Conservation (phyloP, 306 rosid species). For the Casuarina glauca region DNA sequence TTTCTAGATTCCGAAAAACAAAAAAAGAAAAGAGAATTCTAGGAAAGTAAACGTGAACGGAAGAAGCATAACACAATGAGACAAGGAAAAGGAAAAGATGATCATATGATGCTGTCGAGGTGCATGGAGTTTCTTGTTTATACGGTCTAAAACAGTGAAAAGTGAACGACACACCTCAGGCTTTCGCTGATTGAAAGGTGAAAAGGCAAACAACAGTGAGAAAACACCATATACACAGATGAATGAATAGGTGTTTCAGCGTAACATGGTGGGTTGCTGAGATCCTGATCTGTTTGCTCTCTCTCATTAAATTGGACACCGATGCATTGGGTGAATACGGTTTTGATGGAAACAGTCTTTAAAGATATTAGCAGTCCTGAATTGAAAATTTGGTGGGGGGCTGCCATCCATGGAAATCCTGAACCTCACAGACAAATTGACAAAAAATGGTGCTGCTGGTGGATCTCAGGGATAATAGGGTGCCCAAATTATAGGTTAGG, state of each 20-base stretch:
- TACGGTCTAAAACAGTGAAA: background rate
- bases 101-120: slow-evolving; percentile 31
- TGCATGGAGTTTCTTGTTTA: background rate
- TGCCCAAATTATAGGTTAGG: slow-evolving; percentile 23
- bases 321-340: background rate
- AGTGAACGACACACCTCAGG: slow-evolving; percentile 9
- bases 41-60: slow-evolving; percentile 2
- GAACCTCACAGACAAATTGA: no score
- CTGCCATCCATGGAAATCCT: no score
- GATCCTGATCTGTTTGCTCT: background rate
- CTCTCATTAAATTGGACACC: background rate
- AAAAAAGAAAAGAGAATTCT: slow-evolving; percentile 11
- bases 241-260: background rate
- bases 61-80: background rate
- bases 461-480: slow-evolving; percentile 5
- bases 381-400: background rate
- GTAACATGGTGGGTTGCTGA: background rate
- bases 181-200: background rate
- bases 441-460: background rate
- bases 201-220: background rate
- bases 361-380: background rate
- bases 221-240: background rate
- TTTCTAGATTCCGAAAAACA: slow-evolving; percentile 13
- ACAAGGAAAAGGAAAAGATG: slow-evolving; percentile 19
- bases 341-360: background rate